Evolutionary conservation across 768 basidiomycete genomes (phyloP), one percentile per base, ranked within the genome.

Genomic region (Mycena vitilis): DNA sequence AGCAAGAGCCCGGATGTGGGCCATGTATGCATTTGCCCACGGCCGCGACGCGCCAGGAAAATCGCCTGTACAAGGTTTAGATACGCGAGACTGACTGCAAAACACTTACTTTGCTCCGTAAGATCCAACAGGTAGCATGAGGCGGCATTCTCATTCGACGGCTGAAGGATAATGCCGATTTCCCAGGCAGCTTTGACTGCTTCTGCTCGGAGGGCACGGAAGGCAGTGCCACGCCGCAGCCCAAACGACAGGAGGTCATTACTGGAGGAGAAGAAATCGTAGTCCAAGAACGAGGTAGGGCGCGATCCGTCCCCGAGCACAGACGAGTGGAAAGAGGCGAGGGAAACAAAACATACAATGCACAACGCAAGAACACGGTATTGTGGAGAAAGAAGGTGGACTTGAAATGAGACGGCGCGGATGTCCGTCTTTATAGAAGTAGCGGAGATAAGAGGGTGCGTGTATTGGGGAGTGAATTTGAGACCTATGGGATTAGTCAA

Each of bases 101-200:
- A 40, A 11, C 10, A 30, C 20, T 45, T 52, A 69, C 68, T 42
- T 65, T 69, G 63, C 45, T 69, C 68, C n/a, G 60, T 44, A 13
- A 69, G 23, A 59, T 69, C 68, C 9, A 69, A 47, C 0, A 69
- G 45, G 22, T 51, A 69, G 22, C 63, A 69, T 11, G 68, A 65
- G 1, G 59, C 68, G 10, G 68, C 68, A 23, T 69, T 69, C 36
- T 69, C 68, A 20, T 55, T 64, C n/a, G 68, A 69, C 1, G 52
- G 42, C 47, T 65, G 63, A 0, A 69, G 68, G 15, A 69, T 65
- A 22, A 65, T 55, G 7, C 63, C 68, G 4, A 36, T 25, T 18
- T 69, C 68, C 63, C 68, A 69, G 1, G 68, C 68, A 11, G 63
- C 59, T 20, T 60, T 60, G 18, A 65, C 54, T 2, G 68, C 68